Evolutionary conservation across 805 yeast genomes (phyloP).

Genomic region (Candida maris): DNA sequence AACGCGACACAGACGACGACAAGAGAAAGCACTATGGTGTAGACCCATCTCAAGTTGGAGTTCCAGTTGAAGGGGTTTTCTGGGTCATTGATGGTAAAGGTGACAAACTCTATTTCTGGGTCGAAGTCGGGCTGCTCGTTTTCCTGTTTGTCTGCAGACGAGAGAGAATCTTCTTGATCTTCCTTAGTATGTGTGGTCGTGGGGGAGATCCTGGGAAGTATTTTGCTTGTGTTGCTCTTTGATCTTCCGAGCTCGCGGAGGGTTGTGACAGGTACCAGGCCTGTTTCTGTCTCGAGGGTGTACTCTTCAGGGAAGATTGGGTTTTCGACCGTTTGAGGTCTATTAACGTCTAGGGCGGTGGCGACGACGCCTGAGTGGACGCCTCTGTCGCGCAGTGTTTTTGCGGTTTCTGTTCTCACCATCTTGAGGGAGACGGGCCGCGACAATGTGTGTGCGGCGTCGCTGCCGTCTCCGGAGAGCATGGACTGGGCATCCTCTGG

Average conservation of each 20-base stretch:
- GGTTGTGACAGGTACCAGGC: constrained; percentile 78
- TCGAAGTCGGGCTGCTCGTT: constrained; percentile 38
- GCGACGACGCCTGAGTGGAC: constrained; percentile 49
- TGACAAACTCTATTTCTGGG: constrained; percentile 78
- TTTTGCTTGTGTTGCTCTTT: constrained; percentile 18
- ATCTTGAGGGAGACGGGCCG: constrained; percentile 36
- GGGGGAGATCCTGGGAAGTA: constrained; percentile 19
- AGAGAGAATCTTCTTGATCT: constrained; percentile 27
- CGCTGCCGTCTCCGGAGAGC: constrained; percentile 30
- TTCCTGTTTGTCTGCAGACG: constrained; percentile 25
- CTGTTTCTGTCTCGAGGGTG: constrained; percentile 82
- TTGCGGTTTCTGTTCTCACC: constrained; percentile 67
- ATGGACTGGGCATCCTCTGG: constrained; percentile 49
- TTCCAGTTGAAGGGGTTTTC: constrained; percentile 91
- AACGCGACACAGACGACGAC: constrained; percentile 88
- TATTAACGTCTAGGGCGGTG: constrained; percentile 45
- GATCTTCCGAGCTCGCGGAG: constrained; percentile 63
- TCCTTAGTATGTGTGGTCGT: constrained; percentile 11
- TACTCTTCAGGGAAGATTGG: constrained; percentile 93
- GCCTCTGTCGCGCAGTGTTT: constrained; percentile 63
- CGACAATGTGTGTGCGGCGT: constrained; percentile 26
- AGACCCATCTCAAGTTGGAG: constrained; percentile 49
- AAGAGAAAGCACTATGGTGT: constrained; percentile 64
- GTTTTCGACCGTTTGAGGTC: constrained; percentile 49
- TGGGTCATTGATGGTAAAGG: constrained; percentile 75